Percentiles rank a stretch among this genome's conserved stretches.
Conservation (phyloP, 441 rosid species). For the Codiaeum variegatum region DNA sequence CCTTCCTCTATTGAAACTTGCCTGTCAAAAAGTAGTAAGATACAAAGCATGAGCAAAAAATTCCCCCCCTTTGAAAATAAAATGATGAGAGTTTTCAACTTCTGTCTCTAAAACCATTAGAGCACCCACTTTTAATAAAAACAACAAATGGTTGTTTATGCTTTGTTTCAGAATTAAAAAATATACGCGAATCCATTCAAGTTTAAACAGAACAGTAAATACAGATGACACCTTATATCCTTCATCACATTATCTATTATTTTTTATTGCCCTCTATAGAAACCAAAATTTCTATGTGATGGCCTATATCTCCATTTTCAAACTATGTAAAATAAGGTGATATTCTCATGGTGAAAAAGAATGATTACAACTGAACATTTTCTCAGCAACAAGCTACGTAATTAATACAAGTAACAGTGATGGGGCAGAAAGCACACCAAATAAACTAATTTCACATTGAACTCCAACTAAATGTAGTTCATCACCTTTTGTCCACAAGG, state of each 20-base stretch:
- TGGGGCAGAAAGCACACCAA: not conserved
- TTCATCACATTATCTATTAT: not conserved
- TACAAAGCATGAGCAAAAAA: not conserved
- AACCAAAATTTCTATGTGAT: not conserved
- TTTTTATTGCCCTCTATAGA: not conserved
- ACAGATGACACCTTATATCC: not conserved
- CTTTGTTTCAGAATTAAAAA: not conserved
- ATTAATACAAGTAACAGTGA: not conserved
- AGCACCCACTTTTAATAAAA: not conserved
- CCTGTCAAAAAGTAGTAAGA: slow-evolving; percentile 37
- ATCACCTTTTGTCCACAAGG: slow-evolving; percentile 82
- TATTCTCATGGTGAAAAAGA: not conserved
- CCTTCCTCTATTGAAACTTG: slow-evolving; percentile 96
- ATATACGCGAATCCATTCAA: not conserved
- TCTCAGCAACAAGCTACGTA: not conserved
- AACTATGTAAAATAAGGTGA: not conserved
- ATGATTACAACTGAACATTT: not conserved
- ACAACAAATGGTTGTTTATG: not conserved
- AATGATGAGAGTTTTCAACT: not conserved
- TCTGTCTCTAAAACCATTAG: not conserved
- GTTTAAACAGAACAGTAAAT: not conserved
- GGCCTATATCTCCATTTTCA: not conserved
- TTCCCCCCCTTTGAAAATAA: not conserved
- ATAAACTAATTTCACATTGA: not conserved
- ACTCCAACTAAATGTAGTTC: not conserved